Conservation (phyloP, 2,329 filamentous ascomycete genomes). For the Lasiodiplodia hormozganensis region DNA sequence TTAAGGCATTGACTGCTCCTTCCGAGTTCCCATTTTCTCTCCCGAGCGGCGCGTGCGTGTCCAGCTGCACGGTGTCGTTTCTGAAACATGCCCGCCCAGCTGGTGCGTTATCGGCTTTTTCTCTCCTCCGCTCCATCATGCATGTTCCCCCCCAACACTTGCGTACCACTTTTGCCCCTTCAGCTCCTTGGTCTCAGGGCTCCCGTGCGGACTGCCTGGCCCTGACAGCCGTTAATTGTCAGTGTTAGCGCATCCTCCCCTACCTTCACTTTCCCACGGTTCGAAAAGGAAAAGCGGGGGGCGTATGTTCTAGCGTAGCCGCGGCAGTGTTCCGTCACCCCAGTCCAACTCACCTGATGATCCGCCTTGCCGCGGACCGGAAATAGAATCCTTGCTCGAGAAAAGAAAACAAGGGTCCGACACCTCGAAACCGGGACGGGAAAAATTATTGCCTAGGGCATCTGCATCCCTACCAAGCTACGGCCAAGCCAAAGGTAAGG, state of each 20-base stretch:
- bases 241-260: neutral
- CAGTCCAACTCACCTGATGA: neutral
- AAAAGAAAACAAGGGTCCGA: neutral
- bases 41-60: neutral
- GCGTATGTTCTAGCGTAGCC: neutral
- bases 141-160: neutral
- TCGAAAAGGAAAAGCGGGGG: neutral
- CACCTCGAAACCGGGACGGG: neutral
- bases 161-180: neutral
- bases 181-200: neutral
- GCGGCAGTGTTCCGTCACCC: neutral
- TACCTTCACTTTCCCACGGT: neutral
- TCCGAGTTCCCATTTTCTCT: neutral
- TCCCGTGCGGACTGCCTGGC: neutral
- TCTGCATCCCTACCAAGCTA: neutral
- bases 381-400: neutral
- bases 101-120: neutral
- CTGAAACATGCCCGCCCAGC: neutral
- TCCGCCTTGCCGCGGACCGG: neutral
- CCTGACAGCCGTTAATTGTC: neutral
- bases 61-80: neutral
- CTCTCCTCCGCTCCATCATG: neutral
- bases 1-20: neutral
- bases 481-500: neutral
- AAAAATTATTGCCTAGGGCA: neutral